A percentile compares a stretch with the other conserved stretches of the same genome.
phyloP scores from a whole-genome alignment of 202 grass and related monocot genomes.

The Zizania palustris region DNA sequence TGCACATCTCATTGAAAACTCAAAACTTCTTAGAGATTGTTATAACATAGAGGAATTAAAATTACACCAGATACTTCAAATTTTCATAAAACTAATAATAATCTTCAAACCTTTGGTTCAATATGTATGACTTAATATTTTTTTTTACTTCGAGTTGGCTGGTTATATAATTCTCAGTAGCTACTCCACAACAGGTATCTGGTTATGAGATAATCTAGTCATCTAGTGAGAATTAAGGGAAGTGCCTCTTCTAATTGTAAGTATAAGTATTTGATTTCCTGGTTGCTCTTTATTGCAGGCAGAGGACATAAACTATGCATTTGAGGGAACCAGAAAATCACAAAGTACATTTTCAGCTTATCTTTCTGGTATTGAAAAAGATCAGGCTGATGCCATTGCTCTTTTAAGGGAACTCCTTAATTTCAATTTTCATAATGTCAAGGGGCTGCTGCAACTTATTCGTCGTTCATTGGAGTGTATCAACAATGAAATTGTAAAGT shows the following conservation, averaged over 20 bases:
- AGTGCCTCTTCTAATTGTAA: slow-evolving; percentile 26
- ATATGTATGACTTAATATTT: background rate
- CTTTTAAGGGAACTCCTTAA: slow-evolving; percentile 72
- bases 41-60: background rate
- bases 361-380: slow-evolving; percentile 52
- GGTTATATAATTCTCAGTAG: slow-evolving; percentile 4
- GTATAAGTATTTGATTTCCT: slow-evolving; percentile 15
- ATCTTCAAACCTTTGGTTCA: slow-evolving; percentile 23
- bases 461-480: slow-evolving; percentile 79
- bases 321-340: slow-evolving; percentile 88
- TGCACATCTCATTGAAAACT: background rate
- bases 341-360: slow-evolving; percentile 63
- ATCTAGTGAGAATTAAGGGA: slow-evolving; percentile 21
- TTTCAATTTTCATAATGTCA: slow-evolving; percentile 92
- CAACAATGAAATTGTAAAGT: slow-evolving; percentile 55
- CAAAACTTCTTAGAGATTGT: background rate
- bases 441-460: slow-evolving; percentile 71
- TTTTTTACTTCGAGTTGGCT: slow-evolving; percentile 29
- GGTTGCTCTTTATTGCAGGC: slow-evolving; percentile 51
- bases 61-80: background rate
- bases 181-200: slow-evolving; percentile 3
- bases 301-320: slow-evolving; percentile 78
- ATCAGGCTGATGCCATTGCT: slow-evolving; percentile 50
- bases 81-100: slow-evolving; percentile 12
- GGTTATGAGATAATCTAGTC: background rate